Percentiles rank a stretch among this genome's conserved stretches.
phyloP scores from a whole-genome alignment of 352 stramenopile species.

The Phytophthora rubi region DNA sequence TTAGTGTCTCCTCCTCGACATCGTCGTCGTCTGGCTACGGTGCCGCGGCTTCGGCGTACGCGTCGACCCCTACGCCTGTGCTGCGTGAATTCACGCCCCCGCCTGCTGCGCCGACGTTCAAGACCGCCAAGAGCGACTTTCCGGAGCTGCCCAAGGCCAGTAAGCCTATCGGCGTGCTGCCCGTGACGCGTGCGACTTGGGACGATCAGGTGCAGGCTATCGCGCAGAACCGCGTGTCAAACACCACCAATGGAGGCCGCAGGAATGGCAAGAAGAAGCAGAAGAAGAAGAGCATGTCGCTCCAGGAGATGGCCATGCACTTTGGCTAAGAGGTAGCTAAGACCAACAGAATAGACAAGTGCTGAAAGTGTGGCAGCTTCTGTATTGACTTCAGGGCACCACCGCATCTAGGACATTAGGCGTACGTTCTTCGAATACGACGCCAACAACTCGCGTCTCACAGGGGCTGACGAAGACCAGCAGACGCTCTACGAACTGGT shows the following conservation, averaged over 20 bases:
- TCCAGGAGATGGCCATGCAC: slow-evolving; percentile 84
- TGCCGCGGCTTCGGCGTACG: slow-evolving; percentile 36
- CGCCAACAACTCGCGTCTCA: background rate
- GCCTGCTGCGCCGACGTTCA: slow-evolving; percentile 39
- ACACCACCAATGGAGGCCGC: slow-evolving; percentile 24
- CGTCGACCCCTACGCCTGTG: slow-evolving; percentile 41
- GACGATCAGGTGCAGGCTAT: slow-evolving; percentile 80
- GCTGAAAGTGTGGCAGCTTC: background rate
- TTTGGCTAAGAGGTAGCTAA: slow-evolving; percentile 53
- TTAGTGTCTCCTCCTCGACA: slow-evolving; percentile 40
- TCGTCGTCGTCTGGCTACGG: slow-evolving; percentile 46
- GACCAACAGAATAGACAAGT: background rate
- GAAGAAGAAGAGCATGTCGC: slow-evolving; percentile 87
- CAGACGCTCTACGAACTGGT: background rate
- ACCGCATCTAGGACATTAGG: background rate
- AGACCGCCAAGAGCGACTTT: slow-evolving; percentile 76
- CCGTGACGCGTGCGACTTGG: slow-evolving; percentile 83
- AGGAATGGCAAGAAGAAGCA: slow-evolving; percentile 70
- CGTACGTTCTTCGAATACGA: too few species aligned
- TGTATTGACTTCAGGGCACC: background rate
- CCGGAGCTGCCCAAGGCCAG: slow-evolving; percentile 68
- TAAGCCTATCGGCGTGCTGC: slow-evolving; percentile 67
- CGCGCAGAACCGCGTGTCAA: slow-evolving; percentile 60
- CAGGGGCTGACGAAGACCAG: background rate
- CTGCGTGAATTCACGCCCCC: slow-evolving; percentile 30